A percentile compares a stretch with the other conserved stretches of the same genome.
Evolutionary conservation across 106 monocot genomes (phyloP).

Genomic region (Chionographis japonica): DNA sequence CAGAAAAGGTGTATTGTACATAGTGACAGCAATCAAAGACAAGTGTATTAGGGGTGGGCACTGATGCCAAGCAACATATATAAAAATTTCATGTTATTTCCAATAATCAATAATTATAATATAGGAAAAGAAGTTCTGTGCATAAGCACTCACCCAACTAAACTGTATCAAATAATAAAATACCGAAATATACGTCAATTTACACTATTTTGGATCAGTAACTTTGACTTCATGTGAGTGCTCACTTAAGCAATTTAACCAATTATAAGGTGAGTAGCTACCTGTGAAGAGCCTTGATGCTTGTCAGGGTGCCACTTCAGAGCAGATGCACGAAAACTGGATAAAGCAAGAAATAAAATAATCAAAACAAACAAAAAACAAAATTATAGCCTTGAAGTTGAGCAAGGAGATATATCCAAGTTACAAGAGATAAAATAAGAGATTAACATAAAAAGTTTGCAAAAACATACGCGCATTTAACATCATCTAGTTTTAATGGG

Average conservation of each 20-base stretch:
- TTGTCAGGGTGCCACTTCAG: conserved; percentile 91
- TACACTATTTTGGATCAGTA: neutral
- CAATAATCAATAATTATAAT: no score
- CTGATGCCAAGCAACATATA: no score
- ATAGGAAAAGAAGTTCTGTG: no score
- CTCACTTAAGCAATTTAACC: neutral
- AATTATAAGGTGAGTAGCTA: conserved; percentile 9
- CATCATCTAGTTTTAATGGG: conserved; percentile 53
- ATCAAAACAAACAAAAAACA: neutral
- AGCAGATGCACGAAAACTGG: conserved; percentile 70
- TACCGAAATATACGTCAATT: neutral
- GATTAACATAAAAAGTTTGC: neutral
- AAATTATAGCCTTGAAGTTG: neutral
- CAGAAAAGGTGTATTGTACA: no score
- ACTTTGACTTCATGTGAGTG: neutral
- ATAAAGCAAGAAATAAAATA: neutral
- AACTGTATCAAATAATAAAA: neutral
- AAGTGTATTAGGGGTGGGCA: no score
- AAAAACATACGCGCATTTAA: conserved; percentile 65
- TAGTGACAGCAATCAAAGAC: no score
- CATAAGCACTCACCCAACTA: no score
- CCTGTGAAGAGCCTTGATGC: conserved; percentile 80
- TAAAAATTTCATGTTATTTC: no score
- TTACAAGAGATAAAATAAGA: neutral
- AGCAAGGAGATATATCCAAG: no score